Evolutionary conservation across 495 filamentous ascomycete species (phyloP).

Genomic region (Penicillium cosmopolitanum): DNA sequence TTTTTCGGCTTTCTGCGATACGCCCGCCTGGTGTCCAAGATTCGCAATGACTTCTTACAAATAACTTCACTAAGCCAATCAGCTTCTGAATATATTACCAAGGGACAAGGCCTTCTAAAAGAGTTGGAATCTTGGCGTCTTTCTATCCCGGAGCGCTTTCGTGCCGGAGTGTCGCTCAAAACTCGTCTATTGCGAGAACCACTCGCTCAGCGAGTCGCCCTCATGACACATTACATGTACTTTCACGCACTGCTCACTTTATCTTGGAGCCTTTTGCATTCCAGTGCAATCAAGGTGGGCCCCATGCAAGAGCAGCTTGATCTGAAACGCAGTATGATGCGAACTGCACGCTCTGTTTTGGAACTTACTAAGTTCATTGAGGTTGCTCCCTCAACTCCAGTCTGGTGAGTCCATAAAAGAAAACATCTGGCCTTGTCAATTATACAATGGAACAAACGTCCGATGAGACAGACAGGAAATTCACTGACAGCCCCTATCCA

Average conservation of each 20-base stretch:
- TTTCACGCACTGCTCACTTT: conserved; percentile 22
- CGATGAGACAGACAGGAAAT: neutral
- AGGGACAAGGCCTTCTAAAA: conserved; percentile 8
- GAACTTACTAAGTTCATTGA: conserved; percentile 27
- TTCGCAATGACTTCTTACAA: conserved; percentile 17
- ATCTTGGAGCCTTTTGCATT: conserved; percentile 22
- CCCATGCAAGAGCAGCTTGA: conserved; percentile 6
- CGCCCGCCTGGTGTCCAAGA: conserved; percentile 22
- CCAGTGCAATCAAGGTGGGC: conserved; percentile 5
- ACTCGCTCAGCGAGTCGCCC: conserved; percentile 10
- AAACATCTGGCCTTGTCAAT: neutral
- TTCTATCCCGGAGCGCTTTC: conserved; percentile 18
- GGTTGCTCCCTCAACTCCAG: conserved; percentile 19
- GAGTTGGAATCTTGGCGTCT: conserved; percentile 23
- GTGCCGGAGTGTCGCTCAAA: conserved; percentile 15
- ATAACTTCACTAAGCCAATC: conserved; percentile 15
- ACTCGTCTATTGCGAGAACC: conserved; percentile 16
- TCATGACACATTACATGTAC: conserved; percentile 24
- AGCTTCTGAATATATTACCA: conserved; percentile 5
- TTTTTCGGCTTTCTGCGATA: conserved; percentile 23
- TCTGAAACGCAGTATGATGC: conserved; percentile 20
- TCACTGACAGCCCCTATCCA: neutral
- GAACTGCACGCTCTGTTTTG: conserved; percentile 20
- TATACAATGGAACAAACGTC: too few species aligned
- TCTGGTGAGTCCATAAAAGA: conserved; percentile 16